These are phyloP conservation scores for Ceratocystis colombiana DNA, from an alignment of 2,329 filamentous ascomycete species.

Conservation along the genomic window DNA sequence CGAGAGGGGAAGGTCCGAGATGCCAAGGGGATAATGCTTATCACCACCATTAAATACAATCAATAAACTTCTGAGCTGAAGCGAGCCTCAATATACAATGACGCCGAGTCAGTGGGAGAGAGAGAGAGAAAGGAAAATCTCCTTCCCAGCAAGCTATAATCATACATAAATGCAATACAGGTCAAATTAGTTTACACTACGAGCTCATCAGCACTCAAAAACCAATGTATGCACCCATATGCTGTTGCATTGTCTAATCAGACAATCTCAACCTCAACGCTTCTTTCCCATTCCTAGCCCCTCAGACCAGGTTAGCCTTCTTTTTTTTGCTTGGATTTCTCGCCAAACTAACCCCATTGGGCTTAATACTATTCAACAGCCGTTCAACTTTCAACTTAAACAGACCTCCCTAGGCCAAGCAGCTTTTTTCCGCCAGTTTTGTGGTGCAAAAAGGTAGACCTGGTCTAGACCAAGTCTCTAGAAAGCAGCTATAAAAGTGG, in stretches of 20 bases:
- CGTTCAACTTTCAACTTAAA: conserved; percentile 14
- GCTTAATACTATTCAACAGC: conserved; percentile 16
- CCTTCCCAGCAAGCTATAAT: too few relatives aligned
- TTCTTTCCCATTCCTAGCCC: conserved; percentile 18
- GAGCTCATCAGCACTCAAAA: background rate
- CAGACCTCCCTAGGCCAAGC: background rate
- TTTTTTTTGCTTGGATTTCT: background rate
- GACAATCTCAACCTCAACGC: conserved; percentile 25
- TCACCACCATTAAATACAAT: background rate
- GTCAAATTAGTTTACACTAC: background rate
- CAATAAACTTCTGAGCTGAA: background rate
- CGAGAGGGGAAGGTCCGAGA: conserved; percentile 4
- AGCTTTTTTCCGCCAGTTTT: conserved; percentile 2
- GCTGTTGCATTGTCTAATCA: background rate
- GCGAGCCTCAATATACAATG: conserved; percentile 1
- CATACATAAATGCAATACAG: background rate
- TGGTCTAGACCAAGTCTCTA: conserved; percentile 22
- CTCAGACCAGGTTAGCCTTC: conserved; percentile 11
- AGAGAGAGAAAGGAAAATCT: too few relatives aligned
- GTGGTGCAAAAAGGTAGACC: background rate
- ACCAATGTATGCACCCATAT: background rate
- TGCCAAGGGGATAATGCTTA: background rate
- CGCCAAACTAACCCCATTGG: conserved; percentile 17
- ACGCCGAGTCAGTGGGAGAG: background rate
- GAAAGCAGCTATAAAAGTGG: conserved; percentile 14